Percentiles rank a stretch among this genome's conserved stretches.
phyloP scores from a whole-genome alignment of 1,284 basidiomycete species.

The Moesziomyces aphidis region DNA sequence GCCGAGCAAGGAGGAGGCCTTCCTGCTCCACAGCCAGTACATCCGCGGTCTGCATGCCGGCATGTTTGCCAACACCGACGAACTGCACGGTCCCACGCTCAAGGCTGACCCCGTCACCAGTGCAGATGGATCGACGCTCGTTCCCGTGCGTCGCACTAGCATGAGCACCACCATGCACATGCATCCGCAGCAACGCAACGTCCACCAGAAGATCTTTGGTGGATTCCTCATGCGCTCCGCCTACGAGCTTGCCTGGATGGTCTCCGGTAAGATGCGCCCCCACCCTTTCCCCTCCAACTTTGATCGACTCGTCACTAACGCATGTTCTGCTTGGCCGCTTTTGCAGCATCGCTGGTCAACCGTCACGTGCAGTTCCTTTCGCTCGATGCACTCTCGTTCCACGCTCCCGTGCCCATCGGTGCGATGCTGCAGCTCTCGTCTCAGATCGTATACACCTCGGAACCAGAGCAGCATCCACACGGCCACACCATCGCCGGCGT shows the following conservation, averaged over 20 bases:
- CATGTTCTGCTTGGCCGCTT: neutral
- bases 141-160: conserved; percentile 55
- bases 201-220: conserved; percentile 60
- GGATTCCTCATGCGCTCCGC: conserved; percentile 61
- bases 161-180: conserved; percentile 60
- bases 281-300: neutral
- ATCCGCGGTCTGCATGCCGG: conserved; percentile 45
- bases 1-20: conserved; percentile 66
- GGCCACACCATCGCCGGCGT: conserved; percentile 45
- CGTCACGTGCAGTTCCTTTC: conserved; percentile 67
- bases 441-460: conserved; percentile 55
- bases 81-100: conserved; percentile 20
- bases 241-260: conserved; percentile 68
- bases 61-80: conserved; percentile 38
- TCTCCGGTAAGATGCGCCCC: conserved; percentile 48
- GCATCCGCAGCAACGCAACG: conserved; percentile 64
- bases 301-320: conserved; percentile 6
- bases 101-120: conserved; percentile 15
- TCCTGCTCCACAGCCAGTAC: conserved; percentile 65
- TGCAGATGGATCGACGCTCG: conserved; percentile 35
- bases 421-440: conserved; percentile 58
- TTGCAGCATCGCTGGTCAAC: conserved; percentile 55
- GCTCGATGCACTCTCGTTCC: conserved; percentile 64
- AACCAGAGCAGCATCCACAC: conserved; percentile 15
- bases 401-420: conserved; percentile 61